phyloP scores from a whole-genome alignment of 1,139 yeast genomes.

The Lodderomyces margitis region DNA sequence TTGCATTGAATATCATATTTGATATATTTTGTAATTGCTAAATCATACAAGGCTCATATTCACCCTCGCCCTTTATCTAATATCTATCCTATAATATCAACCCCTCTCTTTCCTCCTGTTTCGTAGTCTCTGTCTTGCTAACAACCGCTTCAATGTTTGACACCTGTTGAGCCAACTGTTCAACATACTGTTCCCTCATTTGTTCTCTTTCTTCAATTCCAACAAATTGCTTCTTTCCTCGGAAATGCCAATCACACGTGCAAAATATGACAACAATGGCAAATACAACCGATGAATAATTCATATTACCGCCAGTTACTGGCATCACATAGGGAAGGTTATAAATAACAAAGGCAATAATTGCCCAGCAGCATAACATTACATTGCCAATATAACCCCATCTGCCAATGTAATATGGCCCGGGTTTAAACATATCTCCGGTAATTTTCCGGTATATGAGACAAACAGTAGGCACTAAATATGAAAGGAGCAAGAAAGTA shows the following conservation, averaged over 20 bases:
- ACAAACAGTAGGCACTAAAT: conserved; percentile 32
- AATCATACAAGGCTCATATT: too few relatives aligned
- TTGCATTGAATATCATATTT: too few relatives aligned
- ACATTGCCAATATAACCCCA: conserved; percentile 9
- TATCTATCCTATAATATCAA: too few relatives aligned
- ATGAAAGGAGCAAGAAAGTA: conserved; percentile 34
- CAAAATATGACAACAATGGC: conserved; percentile 32
- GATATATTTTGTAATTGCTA: too few relatives aligned
- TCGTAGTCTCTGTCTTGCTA: too few relatives aligned
- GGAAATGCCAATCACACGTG: conserved; percentile 35
- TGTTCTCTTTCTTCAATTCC: conserved; percentile 25
- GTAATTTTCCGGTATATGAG: too few relatives aligned
- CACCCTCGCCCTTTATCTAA: too few relatives aligned
- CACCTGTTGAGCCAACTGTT: conserved; percentile 27
- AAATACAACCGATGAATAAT: conserved; percentile 43
- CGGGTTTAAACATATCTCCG: conserved; percentile 34
- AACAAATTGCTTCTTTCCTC: conserved; percentile 35
- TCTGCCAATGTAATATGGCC: conserved; percentile 40
- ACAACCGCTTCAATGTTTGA: conserved; percentile 26
- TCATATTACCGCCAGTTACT: conserved; percentile 43
- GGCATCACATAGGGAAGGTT: conserved; percentile 47
- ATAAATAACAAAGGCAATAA: conserved; percentile 40
- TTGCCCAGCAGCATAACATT: conserved; percentile 36
- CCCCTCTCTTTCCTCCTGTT: too few relatives aligned
- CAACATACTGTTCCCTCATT: conserved; percentile 24